Base-by-base conservation (phyloP, 371 early-diverging fungal species). In the Fennellomyces sp. region DNA sequence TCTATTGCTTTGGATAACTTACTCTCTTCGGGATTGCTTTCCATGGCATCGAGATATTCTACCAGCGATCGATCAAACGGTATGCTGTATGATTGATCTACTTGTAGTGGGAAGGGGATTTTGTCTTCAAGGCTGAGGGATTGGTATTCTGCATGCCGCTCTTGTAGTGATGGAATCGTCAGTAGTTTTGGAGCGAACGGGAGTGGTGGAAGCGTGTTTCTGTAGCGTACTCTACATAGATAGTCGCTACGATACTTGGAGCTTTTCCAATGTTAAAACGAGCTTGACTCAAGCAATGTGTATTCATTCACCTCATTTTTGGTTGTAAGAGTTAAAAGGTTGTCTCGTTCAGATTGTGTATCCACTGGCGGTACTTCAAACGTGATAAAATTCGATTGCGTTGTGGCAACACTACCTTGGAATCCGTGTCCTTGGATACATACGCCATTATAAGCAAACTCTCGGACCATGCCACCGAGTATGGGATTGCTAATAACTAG, bases 51-150 rank as follows among this genome's bases (percentile, higher is more conserved):
- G 30, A 83, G 66, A 58, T 79, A 85, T 59, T 79, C 78, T 27
- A 85, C 81, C 58, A 91, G 60, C 5, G 90, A 70, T 13, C 86
- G 83, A 60, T 92, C 88, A 48, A 91, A 80, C 1, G 91, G 88
- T 67, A 92, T 82, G 35, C 81, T 68, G 56, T 88, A 87, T 21
- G 63, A 35, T 28, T 39, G 36, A 17, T 59, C 59, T 11, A 48
- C 23, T 17, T 59, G 59, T n/a, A 59, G 30, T 10, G 51, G 50
- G 19, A 31, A 52, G 7, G 51, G 51, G 3, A 25, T 33, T 19
- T 59, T 33, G 31, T 54, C 41, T 27, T 35, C 59, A 39, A 59
- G 23, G 26, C 30, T 27, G 10, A 28, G 42, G 12, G 27, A 29
- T 23, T 50, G 33, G 23, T 49, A 45, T 48, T 31, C 29, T 10